Percentiles rank a stretch among this genome's conserved stretches.
Evolutionary conservation across 305 asterid species (phyloP).

Genomic region (Fraxinus paxiana): DNA sequence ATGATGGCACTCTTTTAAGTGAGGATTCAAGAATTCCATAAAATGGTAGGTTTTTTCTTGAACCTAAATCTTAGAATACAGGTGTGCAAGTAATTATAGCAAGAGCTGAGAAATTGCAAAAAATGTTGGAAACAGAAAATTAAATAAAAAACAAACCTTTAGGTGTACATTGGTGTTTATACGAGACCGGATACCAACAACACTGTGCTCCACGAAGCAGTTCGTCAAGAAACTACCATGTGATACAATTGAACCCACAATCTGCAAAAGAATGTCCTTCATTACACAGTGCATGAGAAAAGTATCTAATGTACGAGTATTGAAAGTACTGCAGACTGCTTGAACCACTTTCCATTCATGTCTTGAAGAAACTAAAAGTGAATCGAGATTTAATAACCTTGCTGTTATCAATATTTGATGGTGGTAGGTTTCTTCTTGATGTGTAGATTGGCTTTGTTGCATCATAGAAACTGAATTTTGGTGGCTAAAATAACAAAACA

Average conservation of each 20-base stretch:
- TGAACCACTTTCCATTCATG: background rate
- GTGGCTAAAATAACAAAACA: slow-evolving; percentile 55
- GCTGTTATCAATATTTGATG: slow-evolving; percentile 80
- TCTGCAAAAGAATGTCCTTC: slow-evolving; percentile 43
- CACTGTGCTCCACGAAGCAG: slow-evolving; percentile 81
- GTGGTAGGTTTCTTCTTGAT: slow-evolving; percentile 90
- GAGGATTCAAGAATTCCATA: background rate
- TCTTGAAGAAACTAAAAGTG: background rate
- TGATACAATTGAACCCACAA: slow-evolving; percentile 77
- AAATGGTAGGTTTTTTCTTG: background rate
- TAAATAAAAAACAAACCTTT: slow-evolving; percentile 43
- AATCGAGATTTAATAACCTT: slow-evolving; percentile 46
- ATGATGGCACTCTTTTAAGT: background rate
- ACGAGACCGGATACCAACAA: slow-evolving; percentile 81
- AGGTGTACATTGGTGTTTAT: slow-evolving; percentile 72
- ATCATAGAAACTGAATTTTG: slow-evolving; percentile 89
- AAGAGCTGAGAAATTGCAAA: background rate
- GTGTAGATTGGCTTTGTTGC: slow-evolving; percentile 92
- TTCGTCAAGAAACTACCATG: slow-evolving; percentile 82
- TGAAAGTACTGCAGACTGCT: background rate
- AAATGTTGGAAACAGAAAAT: slow-evolving; percentile 7
- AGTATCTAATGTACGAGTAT: background rate
- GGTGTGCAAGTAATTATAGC: background rate
- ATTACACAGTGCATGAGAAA: slow-evolving; percentile 15
- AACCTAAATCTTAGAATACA: background rate